A percentile compares a stretch with the other conserved stretches of the same genome.
phyloP scores from a whole-genome alignment of 768 basidiomycete species.

The Paxillus ammoniavirescens region DNA sequence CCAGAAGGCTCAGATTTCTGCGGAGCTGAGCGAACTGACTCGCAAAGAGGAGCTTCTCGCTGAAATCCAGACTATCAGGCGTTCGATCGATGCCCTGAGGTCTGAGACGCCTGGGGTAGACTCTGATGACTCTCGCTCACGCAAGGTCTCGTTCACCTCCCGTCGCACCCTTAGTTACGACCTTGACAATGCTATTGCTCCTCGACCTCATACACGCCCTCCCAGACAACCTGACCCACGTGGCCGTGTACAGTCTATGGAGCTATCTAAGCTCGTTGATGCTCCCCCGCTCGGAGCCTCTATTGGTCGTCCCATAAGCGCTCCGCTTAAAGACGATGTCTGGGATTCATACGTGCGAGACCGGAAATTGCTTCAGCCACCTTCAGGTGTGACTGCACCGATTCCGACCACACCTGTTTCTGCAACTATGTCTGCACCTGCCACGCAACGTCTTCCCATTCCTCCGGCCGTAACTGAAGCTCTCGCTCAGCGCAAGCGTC shows the following conservation, averaged over 20 bases:
- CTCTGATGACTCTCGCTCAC: constrained; percentile 57
- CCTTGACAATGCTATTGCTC: constrained; percentile 49
- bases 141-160: constrained; percentile 63
- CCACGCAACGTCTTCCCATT: constrained; percentile 48
- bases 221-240: constrained; percentile 70
- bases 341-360: constrained; percentile 89
- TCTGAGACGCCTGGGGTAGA: constrained; percentile 57
- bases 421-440: constrained; percentile 24
- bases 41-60: constrained; percentile 69
- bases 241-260: constrained; percentile 71
- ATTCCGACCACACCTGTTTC: constrained; percentile 59
- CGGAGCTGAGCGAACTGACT: constrained; percentile 52
- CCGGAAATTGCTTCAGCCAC: constrained; percentile 81
- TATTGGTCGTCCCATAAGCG: constrained; percentile 69
- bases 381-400: constrained; percentile 75
- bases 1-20: constrained; percentile 36
- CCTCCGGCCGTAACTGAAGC: constrained; percentile 77
- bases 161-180: constrained; percentile 69
- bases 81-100: constrained; percentile 74
- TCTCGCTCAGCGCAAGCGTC: constrained; percentile 63
- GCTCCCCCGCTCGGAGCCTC: constrained; percentile 47
- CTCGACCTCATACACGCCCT: constrained; percentile 62
- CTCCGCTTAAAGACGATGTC: constrained; percentile 69
- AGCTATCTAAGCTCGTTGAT: constrained; percentile 49
- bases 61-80: constrained; percentile 78